Evolutionary conservation across 192 early-diverging fungal genomes (phyloP).

Genomic region (Lobosporangium transversale): DNA sequence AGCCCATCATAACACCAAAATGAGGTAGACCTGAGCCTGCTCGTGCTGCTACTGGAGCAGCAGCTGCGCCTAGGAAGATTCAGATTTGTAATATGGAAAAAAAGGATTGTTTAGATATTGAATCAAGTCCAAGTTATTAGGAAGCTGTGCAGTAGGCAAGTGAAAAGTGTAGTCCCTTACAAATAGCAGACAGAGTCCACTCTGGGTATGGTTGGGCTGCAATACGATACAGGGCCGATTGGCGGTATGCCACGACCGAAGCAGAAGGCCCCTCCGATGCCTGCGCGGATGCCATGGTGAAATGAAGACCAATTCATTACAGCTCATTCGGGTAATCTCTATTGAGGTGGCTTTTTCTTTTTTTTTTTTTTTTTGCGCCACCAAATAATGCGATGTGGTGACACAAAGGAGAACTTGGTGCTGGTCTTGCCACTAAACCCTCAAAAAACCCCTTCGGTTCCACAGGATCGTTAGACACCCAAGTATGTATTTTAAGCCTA

Average conservation of each 20-base stretch:
- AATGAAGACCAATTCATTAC: too few relatives aligned
- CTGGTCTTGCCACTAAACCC: too few relatives aligned
- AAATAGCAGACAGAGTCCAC: slow-evolving; percentile 43
- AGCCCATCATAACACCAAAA: slow-evolving; percentile 40
- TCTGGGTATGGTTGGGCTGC: slow-evolving; percentile 36
- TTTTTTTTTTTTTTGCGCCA: too few relatives aligned
- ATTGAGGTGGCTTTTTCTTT: too few relatives aligned
- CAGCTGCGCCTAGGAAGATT: slow-evolving; percentile 27
- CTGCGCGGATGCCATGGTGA: not conserved
- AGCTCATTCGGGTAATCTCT: too few relatives aligned
- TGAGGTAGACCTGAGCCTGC: slow-evolving; percentile 32
- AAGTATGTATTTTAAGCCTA: too few relatives aligned
- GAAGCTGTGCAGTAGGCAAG: not conserved
- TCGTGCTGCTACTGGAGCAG: slow-evolving; percentile 13
- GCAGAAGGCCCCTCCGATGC: not conserved
- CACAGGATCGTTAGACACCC: too few relatives aligned
- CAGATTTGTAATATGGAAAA: too few relatives aligned
- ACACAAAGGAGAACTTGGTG: too few relatives aligned
- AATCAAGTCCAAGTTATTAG: not conserved
- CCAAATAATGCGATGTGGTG: too few relatives aligned
- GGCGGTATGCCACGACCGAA: slow-evolving; percentile 28
- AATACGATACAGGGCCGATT: slow-evolving; percentile 27
- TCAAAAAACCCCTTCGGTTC: too few relatives aligned
- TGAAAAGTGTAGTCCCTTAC: slow-evolving; percentile 11
- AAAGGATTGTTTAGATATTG: not conserved